phyloP scores from a whole-genome alignment of 2,329 filamentous ascomycete species.

The Trichophyton simii region DNA sequence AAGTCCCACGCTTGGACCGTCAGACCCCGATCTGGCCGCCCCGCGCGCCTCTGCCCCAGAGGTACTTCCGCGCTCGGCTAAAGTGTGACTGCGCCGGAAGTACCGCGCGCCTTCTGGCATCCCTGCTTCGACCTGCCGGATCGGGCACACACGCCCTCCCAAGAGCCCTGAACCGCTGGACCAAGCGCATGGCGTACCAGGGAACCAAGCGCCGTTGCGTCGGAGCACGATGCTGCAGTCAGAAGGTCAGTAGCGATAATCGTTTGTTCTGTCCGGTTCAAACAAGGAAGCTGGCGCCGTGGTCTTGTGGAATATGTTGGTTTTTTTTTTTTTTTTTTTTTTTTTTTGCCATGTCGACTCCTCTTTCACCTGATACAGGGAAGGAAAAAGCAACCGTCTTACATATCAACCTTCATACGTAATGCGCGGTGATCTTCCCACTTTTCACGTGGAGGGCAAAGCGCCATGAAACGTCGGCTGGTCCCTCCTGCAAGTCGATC shows the following conservation, averaged over 20 bases:
- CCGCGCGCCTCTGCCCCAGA: neutral
- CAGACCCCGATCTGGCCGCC: neutral
- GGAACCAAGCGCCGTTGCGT: neutral
- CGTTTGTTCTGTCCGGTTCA: neutral
- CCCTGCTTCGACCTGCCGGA: constrained; percentile 1
- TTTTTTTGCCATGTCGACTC: neutral
- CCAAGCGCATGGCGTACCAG: neutral
- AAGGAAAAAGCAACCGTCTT: neutral
- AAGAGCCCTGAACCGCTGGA: neutral
- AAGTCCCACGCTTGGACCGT: neutral
- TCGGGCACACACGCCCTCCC: neutral
- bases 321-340: neutral
- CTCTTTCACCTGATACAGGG: neutral
- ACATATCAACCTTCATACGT: neutral
- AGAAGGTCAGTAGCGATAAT: neutral
- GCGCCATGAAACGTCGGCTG: constrained; percentile 2
- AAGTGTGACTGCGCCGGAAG: neutral
- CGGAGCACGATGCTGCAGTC: neutral
- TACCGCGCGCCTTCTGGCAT: neutral
- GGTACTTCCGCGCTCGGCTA: neutral
- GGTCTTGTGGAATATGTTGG: neutral
- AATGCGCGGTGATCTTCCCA: constrained; percentile 2
- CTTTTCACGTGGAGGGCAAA: constrained; percentile 3
- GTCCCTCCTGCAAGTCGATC: constrained; percentile 2
- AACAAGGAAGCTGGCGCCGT: neutral